These are phyloP conservation scores for Melaleuca alternifolia DNA, from an alignment of 345 rosid species.

Conservation along the genomic window DNA sequence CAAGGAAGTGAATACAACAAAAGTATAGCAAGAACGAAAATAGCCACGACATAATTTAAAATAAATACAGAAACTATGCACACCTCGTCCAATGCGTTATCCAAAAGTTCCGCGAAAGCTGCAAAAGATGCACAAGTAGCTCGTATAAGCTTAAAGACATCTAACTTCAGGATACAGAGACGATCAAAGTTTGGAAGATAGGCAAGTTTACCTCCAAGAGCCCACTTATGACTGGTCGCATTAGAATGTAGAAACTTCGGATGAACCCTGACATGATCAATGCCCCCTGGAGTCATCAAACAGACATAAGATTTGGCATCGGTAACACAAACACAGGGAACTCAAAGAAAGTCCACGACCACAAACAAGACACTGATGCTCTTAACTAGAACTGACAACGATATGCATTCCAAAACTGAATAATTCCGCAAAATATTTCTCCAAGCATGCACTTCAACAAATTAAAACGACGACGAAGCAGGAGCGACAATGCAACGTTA, in stretches of 20 bases:
- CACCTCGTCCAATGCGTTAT: conserved; percentile 90
- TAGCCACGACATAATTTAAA: background rate
- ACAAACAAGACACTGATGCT: background rate
- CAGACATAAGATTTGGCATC: background rate
- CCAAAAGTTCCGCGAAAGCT: conserved; percentile 95
- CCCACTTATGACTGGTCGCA: conserved; percentile 99
- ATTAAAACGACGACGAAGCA: background rate
- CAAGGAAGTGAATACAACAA: background rate
- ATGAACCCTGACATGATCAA: conserved; percentile 93
- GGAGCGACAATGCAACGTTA: background rate
- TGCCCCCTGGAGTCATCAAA: conserved; percentile 36
- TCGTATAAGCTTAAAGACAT: background rate
- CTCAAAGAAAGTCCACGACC: background rate
- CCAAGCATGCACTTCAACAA: background rate
- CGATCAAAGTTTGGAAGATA: background rate
- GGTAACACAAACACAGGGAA: background rate
- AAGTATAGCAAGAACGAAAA: background rate
- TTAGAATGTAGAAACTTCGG: conserved; percentile 94
- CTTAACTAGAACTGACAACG: background rate
- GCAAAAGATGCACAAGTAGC: conserved; percentile 2
- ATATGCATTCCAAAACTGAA: background rate
- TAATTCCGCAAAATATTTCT: background rate
- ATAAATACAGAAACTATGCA: background rate
- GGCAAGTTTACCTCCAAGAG: conserved; percentile 70
- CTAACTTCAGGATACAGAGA: background rate